A percentile compares a stretch with the other conserved stretches of the same genome.
Conservation (phyloP, 441 rosid genomes). For the Populus trichocarpa region DNA sequence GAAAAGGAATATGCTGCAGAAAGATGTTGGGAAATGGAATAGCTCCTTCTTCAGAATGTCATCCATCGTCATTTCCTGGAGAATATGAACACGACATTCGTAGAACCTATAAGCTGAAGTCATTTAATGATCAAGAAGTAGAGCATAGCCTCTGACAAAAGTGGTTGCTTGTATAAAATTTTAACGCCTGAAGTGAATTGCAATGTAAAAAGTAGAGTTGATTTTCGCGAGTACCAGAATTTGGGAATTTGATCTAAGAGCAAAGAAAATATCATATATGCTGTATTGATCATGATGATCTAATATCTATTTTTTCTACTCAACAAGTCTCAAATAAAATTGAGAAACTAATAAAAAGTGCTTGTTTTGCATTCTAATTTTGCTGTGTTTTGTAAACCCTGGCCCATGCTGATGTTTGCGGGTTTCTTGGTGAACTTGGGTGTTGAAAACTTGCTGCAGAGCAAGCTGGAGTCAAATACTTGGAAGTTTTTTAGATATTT, state of each 20-base stretch:
- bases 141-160: conserved; percentile 9
- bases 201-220: conserved; percentile 13
- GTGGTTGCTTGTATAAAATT: conserved; percentile 8
- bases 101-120: conserved; percentile 15
- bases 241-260: conserved; percentile 2
- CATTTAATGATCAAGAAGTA: conserved; percentile 8
- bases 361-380: not conserved
- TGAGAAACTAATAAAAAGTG: not conserved
- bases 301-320: not conserved
- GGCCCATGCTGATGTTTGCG: not conserved
- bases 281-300: conserved; percentile 15
- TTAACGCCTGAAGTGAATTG: conserved; percentile 12
- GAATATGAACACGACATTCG: conserved; percentile 13
- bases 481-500: not conserved
- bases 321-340: conserved; percentile 5
- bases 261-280: conserved; percentile 13
- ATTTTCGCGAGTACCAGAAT: conserved; percentile 12
- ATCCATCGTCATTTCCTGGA: conserved; percentile 20
- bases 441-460: not conserved
- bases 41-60: conserved; percentile 16
- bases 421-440: not conserved
- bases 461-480: not conserved
- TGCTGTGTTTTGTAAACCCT: not conserved
- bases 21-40: conserved; percentile 8
- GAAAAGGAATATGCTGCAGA: conserved; percentile 12